Conservation (phyloP, 169 alveolate species). For the Cryptosporidium viatorum region DNA sequence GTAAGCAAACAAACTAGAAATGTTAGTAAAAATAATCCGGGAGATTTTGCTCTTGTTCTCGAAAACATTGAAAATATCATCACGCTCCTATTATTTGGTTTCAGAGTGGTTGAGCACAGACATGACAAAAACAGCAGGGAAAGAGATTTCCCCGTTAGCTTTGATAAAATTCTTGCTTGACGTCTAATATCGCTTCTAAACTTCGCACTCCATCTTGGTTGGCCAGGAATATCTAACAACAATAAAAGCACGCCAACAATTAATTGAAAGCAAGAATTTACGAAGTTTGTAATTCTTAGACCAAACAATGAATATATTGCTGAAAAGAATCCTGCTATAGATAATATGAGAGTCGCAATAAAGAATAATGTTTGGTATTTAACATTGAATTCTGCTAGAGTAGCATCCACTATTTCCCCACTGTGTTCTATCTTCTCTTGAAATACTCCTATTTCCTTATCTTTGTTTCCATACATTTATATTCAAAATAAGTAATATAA, state of each 20-base stretch:
- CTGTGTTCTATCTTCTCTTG: conserved; percentile 87
- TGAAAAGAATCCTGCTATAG: conserved; percentile 85
- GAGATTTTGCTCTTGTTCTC: conserved; percentile 19
- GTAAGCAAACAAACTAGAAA: conserved; percentile 15
- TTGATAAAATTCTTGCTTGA: conserved; percentile 87
- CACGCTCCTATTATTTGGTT: conserved; percentile 55
- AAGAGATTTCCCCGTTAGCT: conserved; percentile 88
- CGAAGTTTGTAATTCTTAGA: conserved; percentile 80
- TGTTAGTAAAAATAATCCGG: conserved; percentile 31
- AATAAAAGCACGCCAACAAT: conserved; percentile 85
- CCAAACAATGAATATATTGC: conserved; percentile 80
- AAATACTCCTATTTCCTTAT: conserved; percentile 10
- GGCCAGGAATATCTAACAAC: conserved; percentile 91
- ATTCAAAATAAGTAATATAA: not conserved
- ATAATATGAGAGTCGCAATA: conserved; percentile 83
- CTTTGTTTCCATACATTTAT: not conserved
- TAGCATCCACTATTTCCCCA: conserved; percentile 89
- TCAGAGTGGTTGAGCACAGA: conserved; percentile 76
- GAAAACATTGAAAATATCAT: conserved; percentile 19
- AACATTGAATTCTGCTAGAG: conserved; percentile 86
- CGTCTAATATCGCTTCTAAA: conserved; percentile 86
- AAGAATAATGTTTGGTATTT: conserved; percentile 89
- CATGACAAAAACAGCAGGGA: conserved; percentile 84
- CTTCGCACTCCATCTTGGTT: conserved; percentile 92
- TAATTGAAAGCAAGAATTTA: conserved; percentile 81